These are phyloP conservation scores for Fraxinus cuspidata DNA, from an alignment of 257 asterid genomes.

Conservation along the genomic window DNA sequence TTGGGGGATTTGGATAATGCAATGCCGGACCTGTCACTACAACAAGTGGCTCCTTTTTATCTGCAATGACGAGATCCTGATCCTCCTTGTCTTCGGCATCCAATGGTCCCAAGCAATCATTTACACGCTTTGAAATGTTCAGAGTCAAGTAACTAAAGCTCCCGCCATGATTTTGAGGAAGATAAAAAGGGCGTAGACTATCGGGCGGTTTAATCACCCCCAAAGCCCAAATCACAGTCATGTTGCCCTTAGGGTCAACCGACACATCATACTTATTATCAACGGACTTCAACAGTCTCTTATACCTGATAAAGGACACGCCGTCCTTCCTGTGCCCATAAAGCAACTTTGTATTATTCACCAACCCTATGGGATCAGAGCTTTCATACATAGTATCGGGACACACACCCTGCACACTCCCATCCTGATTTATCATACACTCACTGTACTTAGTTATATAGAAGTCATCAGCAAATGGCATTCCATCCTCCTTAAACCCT, in stretches of 20 bases:
- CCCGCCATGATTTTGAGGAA: conserved; percentile 93
- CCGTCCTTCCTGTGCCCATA: conserved; percentile 96
- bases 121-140: conserved; percentile 61
- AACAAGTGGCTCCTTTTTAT: conserved; percentile 82
- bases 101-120: conserved; percentile 90
- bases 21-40: conserved; percentile 70
- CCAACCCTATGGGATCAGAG: conserved; percentile 44
- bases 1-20: conserved; percentile 96
- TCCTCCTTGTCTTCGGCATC: conserved; percentile 95
- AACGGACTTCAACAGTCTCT: conserved; percentile 57
- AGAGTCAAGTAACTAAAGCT: conserved; percentile 76
- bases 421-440: conserved; percentile 69
- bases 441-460: conserved; percentile 74
- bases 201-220: conserved; percentile 94
- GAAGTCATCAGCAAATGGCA: conserved; percentile 85
- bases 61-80: conserved; percentile 92
- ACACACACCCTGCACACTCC: conserved; percentile 77
- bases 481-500: conserved; percentile 74
- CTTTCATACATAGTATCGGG: conserved; percentile 66
- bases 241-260: conserved; percentile 52
- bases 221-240: conserved; percentile 92
- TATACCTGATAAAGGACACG: conserved; percentile 81
- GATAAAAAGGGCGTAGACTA: conserved; percentile 79
- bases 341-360: conserved; percentile 63
- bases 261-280: conserved; percentile 62